Conservation (phyloP, 2,329 filamentous ascomycete species). For the Neofusicoccum parvum region DNA sequence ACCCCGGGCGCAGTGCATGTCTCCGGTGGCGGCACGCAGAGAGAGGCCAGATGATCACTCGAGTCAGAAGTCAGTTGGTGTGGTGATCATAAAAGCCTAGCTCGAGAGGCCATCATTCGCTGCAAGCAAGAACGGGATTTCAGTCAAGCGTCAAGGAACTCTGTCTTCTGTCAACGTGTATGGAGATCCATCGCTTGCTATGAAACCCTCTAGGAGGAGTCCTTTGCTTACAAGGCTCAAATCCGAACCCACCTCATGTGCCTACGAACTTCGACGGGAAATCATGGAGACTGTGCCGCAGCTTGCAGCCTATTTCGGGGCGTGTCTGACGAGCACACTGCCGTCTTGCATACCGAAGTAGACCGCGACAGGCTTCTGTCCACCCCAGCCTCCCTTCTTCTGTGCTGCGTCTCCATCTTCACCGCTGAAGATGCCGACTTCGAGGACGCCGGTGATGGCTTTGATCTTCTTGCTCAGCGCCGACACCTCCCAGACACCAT, state of each 20-base stretch:
- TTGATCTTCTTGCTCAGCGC: constrained; percentile 74
- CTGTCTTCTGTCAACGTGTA: constrained; percentile 4
- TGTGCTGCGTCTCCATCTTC: constrained; percentile 71
- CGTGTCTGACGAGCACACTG: constrained; percentile 40
- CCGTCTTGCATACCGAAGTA: constrained; percentile 87
- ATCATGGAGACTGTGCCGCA: neutral
- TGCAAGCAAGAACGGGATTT: neutral
- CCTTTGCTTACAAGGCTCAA: neutral
- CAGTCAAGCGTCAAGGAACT: neutral
- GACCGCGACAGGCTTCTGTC: constrained; percentile 87
- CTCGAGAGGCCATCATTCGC: neutral
- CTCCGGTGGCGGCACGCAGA: too few species aligned
- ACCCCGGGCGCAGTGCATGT: too few species aligned
- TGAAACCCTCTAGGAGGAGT: neutral
- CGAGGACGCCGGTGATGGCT: constrained; percentile 80
- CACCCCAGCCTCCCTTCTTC: constrained; percentile 55
- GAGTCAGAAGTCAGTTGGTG: too few species aligned
- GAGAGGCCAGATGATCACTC: too few species aligned
- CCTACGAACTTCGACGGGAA: neutral
- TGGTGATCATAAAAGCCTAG: too few species aligned
- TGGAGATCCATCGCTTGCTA: neutral
- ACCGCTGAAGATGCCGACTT: constrained; percentile 89
- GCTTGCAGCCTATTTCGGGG: neutral
- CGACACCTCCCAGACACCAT: constrained; percentile 79
- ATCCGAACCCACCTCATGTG: neutral